Conservation (phyloP, 192 early-diverging fungal genomes). For the Backusella westeae region DNA sequence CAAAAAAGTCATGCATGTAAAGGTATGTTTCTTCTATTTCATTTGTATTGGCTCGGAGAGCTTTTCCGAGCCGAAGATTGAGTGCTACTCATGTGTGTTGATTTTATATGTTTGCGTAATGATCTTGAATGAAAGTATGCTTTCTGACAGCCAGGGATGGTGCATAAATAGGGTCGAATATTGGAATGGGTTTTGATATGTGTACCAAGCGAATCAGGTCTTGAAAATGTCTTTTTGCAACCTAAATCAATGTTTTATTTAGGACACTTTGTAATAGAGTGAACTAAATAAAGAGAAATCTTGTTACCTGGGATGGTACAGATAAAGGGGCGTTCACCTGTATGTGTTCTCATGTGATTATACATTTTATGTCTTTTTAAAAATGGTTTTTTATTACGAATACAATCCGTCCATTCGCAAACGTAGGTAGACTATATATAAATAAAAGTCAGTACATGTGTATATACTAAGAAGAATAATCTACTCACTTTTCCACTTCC, state of each 20-base stretch:
- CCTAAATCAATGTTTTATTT: slow-evolving; percentile 22
- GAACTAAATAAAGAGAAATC: neutral
- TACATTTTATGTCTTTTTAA: slow-evolving; percentile 64
- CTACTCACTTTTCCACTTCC: slow-evolving; percentile 50
- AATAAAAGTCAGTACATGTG: too few species aligned
- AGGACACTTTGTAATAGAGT: neutral
- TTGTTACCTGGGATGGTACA: slow-evolving; percentile 46
- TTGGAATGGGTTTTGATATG: slow-evolving; percentile 61
- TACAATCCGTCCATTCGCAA: slow-evolving; percentile 47
- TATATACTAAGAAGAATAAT: neutral
- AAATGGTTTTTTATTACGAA: slow-evolving; percentile 56
- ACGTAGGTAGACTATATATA: slow-evolving; percentile 35
- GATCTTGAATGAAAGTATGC: slow-evolving; percentile 60
- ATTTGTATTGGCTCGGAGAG: neutral
- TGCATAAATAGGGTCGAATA: slow-evolving; percentile 49
- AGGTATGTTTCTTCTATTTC: neutral
- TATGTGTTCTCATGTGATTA: slow-evolving; percentile 71
- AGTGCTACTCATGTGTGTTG: slow-evolving; percentile 13
- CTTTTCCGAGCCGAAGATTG: neutral
- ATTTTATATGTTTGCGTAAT: slow-evolving; percentile 55
- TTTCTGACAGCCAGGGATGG: slow-evolving; percentile 48
- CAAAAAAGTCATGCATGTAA: neutral
- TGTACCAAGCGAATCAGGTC: slow-evolving; percentile 64
- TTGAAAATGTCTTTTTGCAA: slow-evolving; percentile 70
- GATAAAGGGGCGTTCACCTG: slow-evolving; percentile 69